These are phyloP conservation scores for Coffea humblotiana DNA, from an alignment of 305 asterid species.

Conservation along the genomic window DNA sequence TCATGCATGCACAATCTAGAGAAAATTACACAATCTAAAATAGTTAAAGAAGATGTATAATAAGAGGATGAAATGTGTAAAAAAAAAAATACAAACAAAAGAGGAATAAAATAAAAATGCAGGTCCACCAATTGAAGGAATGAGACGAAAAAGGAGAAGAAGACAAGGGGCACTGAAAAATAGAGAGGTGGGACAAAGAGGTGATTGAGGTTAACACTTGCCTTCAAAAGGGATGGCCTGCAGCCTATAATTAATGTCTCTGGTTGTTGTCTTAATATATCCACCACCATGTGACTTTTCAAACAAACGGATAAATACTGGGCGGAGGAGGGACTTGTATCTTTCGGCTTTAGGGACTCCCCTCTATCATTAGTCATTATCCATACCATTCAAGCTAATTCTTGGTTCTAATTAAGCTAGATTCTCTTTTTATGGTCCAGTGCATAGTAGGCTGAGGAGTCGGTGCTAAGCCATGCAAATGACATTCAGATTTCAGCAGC, in stretches of 20 bases:
- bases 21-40: not conserved
- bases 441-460: constrained; percentile 1
- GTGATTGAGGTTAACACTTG: not conserved
- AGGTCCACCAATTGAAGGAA: not conserved
- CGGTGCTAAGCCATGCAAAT: not conserved
- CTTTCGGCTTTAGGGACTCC: constrained; percentile 4
- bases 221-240: constrained; percentile 8
- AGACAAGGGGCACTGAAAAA: not conserved
- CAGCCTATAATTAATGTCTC: not conserved
- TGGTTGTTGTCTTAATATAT: constrained; percentile 3
- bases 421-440: constrained; percentile 10
- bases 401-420: not conserved
- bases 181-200: constrained; percentile 11
- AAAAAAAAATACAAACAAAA: too few species aligned
- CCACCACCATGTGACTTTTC: not conserved
- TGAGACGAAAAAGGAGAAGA: not conserved
- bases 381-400: constrained; percentile 1
- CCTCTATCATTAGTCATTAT: not conserved
- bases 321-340: not conserved
- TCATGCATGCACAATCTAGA: not conserved
- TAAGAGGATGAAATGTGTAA: not conserved
- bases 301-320: not conserved
- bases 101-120: too few species aligned
- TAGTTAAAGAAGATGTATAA: not conserved
- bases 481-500: not conserved